Percentiles rank a stretch among this genome's conserved stretches.
phyloP scores from a whole-genome alignment of 306 rosid species.

The Sicyos edulis region DNA sequence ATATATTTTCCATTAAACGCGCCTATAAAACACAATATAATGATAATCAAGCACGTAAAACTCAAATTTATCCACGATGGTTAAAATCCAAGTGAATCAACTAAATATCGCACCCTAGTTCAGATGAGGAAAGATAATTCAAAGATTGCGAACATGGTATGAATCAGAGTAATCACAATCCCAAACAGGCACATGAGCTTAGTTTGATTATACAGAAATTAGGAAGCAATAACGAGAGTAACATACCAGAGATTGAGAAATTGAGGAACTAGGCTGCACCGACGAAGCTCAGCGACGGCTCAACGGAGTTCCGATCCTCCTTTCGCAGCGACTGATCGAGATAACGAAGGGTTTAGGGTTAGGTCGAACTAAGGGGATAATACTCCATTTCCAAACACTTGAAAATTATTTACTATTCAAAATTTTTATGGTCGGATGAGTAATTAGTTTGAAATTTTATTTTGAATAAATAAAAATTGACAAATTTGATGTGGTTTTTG shows the following conservation, averaged over 20 bases:
- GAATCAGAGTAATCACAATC: background rate
- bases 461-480: too few relatives aligned
- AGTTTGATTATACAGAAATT: background rate
- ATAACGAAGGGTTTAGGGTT: constrained; percentile 7
- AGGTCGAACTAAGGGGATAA: too few relatives aligned
- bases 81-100: too few relatives aligned
- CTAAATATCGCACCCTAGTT: background rate
- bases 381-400: too few relatives aligned
- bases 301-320: background rate
- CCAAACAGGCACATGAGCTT: background rate
- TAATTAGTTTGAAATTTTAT: too few relatives aligned
- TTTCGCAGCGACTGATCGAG: background rate
- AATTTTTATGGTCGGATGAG: too few relatives aligned
- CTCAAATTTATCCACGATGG: background rate
- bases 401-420: too few relatives aligned
- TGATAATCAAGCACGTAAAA: background rate
- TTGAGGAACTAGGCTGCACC: background rate
- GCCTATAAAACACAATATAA: background rate
- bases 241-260: constrained; percentile 3
- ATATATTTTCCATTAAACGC: background rate
- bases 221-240: background rate
- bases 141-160: background rate
- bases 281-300: background rate
- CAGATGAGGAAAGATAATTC: background rate
- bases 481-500: too few relatives aligned